Conservation (phyloP, 305 asterid genomes). For the Ajuga reptans region DNA sequence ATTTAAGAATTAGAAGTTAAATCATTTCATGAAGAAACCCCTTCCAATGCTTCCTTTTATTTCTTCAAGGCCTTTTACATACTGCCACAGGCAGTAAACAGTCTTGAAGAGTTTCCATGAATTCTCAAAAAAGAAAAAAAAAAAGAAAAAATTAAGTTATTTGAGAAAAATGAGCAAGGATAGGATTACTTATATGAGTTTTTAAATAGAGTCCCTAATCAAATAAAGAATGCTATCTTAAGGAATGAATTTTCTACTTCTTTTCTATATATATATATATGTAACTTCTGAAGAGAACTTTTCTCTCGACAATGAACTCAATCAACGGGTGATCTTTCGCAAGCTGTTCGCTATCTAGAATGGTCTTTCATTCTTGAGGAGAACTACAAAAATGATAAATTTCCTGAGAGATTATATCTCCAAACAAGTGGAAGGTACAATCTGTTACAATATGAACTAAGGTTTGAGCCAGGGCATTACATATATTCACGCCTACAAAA, state of each 20-base stretch:
- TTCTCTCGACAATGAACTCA: background rate
- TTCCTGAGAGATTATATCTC: background rate
- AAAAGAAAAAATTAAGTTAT: too few relatives aligned
- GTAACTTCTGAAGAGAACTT: background rate
- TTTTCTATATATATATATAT: background rate
- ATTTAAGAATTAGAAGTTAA: background rate
- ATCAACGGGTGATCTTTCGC: background rate
- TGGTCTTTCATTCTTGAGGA: background rate
- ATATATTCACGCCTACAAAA: background rate
- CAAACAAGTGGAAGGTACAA: background rate
- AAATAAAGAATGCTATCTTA: background rate
- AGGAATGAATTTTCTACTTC: background rate
- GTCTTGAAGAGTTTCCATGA: background rate
- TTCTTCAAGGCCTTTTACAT: background rate
- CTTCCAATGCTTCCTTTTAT: background rate
- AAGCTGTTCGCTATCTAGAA: background rate
- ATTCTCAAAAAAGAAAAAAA: background rate
- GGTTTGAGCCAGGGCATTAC: background rate
- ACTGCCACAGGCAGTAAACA: background rate
- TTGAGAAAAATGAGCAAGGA: background rate
- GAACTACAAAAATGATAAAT: background rate
- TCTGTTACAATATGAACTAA: background rate
- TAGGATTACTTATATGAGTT: background rate
- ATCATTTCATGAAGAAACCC: background rate
- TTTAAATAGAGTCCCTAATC: background rate